Percentiles rank a stretch among this genome's conserved stretches.
Evolutionary conservation across 1,139 yeast genomes (phyloP).

Genomic region (Spencermartinsiella ligniputridi): DNA sequence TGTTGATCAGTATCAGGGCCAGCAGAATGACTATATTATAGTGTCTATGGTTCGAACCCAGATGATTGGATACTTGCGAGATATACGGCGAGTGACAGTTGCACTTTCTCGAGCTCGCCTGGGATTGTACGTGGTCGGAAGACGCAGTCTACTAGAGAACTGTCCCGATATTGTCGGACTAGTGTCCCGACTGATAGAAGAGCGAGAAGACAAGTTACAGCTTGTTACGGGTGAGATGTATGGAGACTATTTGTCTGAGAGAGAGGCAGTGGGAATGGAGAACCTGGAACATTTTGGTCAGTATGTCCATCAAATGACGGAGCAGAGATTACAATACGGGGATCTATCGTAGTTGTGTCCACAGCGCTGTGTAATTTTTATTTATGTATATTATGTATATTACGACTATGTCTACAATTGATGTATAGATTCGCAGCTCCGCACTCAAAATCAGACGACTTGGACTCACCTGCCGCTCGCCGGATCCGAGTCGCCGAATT

Average conservation of each 20-base stretch:
- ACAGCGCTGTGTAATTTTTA: too few relatives aligned
- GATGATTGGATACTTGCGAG: constrained; percentile 25
- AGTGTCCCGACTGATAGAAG: constrained; percentile 14
- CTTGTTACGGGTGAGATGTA: constrained; percentile 36
- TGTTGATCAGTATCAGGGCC: constrained; percentile 30
- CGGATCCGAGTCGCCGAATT: too few relatives aligned
- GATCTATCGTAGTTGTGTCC: too few relatives aligned
- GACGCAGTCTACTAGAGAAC: constrained; percentile 19
- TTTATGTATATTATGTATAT: too few relatives aligned
- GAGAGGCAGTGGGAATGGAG: constrained; percentile 28
- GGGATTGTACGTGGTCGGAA: constrained; percentile 37
- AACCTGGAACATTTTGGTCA: constrained; percentile 36
- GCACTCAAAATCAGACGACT: too few relatives aligned
- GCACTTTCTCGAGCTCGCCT: constrained; percentile 34
- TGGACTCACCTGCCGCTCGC: too few relatives aligned
- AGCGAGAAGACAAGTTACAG: constrained; percentile 25
- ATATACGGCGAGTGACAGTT: constrained; percentile 25
- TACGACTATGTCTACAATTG: too few relatives aligned
- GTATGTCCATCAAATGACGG: constrained; percentile 38
- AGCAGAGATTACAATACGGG: constrained; percentile 19
- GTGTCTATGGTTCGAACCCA: constrained; percentile 30
- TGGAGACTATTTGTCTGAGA: constrained; percentile 16
- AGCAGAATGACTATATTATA: constrained; percentile 32
- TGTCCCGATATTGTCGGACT: constrained; percentile 17
- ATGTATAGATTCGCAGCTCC: too few relatives aligned